Percentiles rank a stretch among this genome's conserved stretches.
Conservation (phyloP, 192 early-diverging fungal genomes). For the Coemansia biformis region DNA sequence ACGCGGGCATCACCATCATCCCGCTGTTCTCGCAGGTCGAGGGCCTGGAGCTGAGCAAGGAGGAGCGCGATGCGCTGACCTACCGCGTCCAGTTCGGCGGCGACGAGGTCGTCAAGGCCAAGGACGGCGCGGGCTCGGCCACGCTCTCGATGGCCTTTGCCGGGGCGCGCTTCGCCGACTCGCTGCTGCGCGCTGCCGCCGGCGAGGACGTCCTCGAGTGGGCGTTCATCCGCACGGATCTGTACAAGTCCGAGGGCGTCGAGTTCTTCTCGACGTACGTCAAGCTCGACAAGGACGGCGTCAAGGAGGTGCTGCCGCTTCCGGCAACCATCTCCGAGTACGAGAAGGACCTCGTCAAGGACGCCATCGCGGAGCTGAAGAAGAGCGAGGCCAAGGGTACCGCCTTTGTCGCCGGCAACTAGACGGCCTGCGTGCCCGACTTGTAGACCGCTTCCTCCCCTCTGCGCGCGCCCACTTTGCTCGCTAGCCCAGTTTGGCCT, state of each 20-base stretch:
- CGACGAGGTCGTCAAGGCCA: constrained; percentile 99
- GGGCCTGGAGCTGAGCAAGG: constrained; percentile 65
- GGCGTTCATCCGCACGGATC: constrained; percentile 71
- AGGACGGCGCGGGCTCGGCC: constrained; percentile 89
- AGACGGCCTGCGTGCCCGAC: too few relatives aligned
- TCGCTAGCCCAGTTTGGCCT: too few relatives aligned
- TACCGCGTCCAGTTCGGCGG: constrained; percentile 98
- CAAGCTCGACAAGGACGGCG: constrained; percentile 77
- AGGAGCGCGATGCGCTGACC: constrained; percentile 85
- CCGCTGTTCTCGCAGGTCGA: constrained; percentile 84
- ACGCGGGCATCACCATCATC: constrained; percentile 95
- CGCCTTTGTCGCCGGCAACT: constrained; percentile 43
- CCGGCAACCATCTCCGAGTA: constrained; percentile 66
- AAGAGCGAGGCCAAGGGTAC: constrained; percentile 88
- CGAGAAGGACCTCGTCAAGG: constrained; percentile 80
- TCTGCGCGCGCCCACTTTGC: too few relatives aligned
- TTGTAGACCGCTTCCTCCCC: too few relatives aligned
- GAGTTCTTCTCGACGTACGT: constrained; percentile 76
- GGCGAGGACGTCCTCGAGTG: constrained; percentile 81
- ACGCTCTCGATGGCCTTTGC: constrained; percentile 88
- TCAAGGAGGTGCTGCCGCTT: constrained; percentile 79
- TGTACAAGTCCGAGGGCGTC: constrained; percentile 58
- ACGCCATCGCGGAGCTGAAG: constrained; percentile 85
- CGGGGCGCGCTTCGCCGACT: constrained; percentile 86
- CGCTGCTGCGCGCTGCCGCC: constrained; percentile 74